Conservation (phyloP, 208 protist genomes). For the Acanthamoeba royreba region DNA sequence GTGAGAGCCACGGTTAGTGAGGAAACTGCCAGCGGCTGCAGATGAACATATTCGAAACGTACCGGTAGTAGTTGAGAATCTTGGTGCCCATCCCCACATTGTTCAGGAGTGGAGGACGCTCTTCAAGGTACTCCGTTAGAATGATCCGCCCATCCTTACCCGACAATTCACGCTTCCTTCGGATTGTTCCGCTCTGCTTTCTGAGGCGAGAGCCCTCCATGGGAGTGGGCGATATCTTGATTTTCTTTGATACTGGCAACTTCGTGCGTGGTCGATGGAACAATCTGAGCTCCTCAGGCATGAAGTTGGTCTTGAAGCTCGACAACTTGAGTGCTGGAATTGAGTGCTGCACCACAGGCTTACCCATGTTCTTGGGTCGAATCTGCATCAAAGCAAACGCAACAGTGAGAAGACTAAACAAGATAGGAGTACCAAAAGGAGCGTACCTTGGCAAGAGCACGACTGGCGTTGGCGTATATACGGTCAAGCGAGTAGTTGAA, state of each 20-base stretch:
- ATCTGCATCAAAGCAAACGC: neutral
- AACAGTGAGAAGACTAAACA: neutral
- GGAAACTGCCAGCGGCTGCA: neutral
- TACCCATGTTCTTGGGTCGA: slow-evolving; percentile 38
- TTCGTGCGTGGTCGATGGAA: slow-evolving; percentile 35
- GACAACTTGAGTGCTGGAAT: slow-evolving; percentile 31
- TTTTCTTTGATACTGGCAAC: neutral
- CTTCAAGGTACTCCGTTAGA: slow-evolving; percentile 66
- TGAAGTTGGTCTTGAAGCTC: slow-evolving; percentile 35
- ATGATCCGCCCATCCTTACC: slow-evolving; percentile 59
- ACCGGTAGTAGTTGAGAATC: slow-evolving; percentile 59
- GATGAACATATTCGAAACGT: neutral
- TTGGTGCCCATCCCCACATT: slow-evolving; percentile 64
- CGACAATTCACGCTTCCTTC: neutral
- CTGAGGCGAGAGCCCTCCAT: neutral
- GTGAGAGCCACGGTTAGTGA: neutral
- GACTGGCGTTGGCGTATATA: neutral
- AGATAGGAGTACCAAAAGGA: neutral
- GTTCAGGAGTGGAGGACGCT: slow-evolving; percentile 51
- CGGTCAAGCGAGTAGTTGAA: slow-evolving; percentile 44
- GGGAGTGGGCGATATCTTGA: neutral
- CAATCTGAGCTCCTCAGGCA: neutral
- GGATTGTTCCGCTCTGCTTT: neutral
- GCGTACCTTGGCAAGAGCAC: neutral
- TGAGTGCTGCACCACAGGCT: slow-evolving; percentile 40